A percentile compares a stretch with the other conserved stretches of the same genome.
phyloP scores from a whole-genome alignment of 345 rosid genomes.

The Heritiera littoralis region DNA sequence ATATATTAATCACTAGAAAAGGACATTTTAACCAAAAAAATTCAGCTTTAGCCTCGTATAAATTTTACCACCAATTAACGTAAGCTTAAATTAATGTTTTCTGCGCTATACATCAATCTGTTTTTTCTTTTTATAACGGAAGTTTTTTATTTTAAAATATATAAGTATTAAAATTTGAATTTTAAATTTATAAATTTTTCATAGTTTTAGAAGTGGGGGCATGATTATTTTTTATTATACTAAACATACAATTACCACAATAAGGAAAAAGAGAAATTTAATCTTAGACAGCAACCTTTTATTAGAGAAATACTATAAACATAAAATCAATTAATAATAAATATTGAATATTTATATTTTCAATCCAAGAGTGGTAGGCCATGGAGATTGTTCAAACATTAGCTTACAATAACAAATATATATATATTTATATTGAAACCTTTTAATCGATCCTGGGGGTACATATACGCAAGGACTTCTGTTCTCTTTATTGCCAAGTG shows the following conservation, averaged over 20 bases:
- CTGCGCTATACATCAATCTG: slow-evolving; percentile 20
- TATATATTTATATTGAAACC: background rate
- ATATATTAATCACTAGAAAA: slow-evolving; percentile 35
- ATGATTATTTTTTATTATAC: too few species aligned
- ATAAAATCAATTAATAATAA: background rate
- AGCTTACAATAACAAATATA: background rate
- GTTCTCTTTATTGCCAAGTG: too few species aligned
- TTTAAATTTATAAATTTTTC: too few species aligned
- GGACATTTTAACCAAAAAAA: slow-evolving; percentile 43
- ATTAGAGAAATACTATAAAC: background rate
- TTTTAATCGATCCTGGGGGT: background rate
- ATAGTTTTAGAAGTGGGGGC: too few species aligned
- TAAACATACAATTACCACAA: background rate
- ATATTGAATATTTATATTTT: background rate
- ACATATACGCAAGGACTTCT: too few species aligned
- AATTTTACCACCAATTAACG: slow-evolving; percentile 31
- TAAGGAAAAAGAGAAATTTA: too few species aligned
- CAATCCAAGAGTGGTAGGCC: background rate
- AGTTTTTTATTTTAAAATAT: background rate
- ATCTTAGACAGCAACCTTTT: background rate
- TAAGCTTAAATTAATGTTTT: slow-evolving; percentile 35
- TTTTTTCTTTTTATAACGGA: slow-evolving; percentile 5
- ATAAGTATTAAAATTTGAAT: too few species aligned
- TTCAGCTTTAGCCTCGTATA: slow-evolving; percentile 20
- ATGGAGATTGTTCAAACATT: background rate